Conservation (phyloP, 176 grass and related monocot genomes). For the Ampelocalamus luodianensis region DNA sequence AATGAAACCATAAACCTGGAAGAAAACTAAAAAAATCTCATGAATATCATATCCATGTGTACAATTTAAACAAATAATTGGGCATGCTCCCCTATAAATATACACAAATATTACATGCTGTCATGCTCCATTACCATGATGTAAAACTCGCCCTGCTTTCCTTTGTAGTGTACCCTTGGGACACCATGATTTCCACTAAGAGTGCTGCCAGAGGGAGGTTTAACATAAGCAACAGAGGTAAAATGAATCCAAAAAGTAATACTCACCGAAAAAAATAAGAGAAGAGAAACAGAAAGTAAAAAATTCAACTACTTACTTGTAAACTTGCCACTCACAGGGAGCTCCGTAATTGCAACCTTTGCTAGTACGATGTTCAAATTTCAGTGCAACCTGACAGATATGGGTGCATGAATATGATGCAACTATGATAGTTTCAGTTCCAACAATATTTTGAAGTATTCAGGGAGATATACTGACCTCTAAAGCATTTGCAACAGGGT, state of each 20-base stretch:
- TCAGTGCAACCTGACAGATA: slow-evolving; percentile 76
- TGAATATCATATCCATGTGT: not conserved
- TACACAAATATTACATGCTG: not conserved
- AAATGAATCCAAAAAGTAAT: slow-evolving; percentile 20
- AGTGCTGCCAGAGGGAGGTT: slow-evolving; percentile 61
- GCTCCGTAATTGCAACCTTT: slow-evolving; percentile 90
- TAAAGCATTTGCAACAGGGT: slow-evolving; percentile 73
- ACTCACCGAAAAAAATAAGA: slow-evolving; percentile 11
- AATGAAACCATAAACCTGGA: slow-evolving; percentile 16
- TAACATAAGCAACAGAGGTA: slow-evolving; percentile 30
- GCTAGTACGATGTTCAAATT: slow-evolving; percentile 94
- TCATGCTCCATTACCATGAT: slow-evolving; percentile 60
- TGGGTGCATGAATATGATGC: slow-evolving; percentile 29
- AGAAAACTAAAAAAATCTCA: not conserved
- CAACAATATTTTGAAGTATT: slow-evolving; percentile 27
- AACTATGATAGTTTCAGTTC: slow-evolving; percentile 27
- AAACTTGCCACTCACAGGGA: slow-evolving; percentile 98
- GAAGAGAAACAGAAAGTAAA: not conserved
- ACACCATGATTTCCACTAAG: slow-evolving; percentile 94
- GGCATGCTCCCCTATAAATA: slow-evolving; percentile 17
- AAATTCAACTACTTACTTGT: slow-evolving; percentile 62
- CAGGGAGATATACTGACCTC: slow-evolving; percentile 61
- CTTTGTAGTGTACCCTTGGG: slow-evolving; percentile 94
- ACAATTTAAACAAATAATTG: slow-evolving; percentile 5
- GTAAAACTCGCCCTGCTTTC: slow-evolving; percentile 79